Base-by-base conservation (phyloP, 495 filamentous ascomycete species). In the Aspergillus taichungensis region DNA sequence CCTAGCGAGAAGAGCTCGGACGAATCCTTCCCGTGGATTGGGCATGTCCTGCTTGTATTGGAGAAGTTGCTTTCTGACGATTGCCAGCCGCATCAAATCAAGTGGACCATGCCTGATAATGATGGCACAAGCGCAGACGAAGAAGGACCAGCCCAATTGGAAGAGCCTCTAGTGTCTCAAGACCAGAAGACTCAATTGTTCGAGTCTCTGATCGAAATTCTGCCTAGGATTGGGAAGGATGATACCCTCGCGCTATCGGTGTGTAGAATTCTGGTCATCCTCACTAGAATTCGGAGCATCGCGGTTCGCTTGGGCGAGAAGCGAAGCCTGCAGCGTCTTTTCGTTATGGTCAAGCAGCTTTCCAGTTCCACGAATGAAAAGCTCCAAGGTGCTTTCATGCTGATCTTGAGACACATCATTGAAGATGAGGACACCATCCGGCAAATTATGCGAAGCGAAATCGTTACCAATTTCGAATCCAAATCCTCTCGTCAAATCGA, bases 341-440 rank as follows among this genome's bases (percentile, higher is more conserved):
- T 99, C 61, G 77, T 95, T 12, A 94, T 95, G 85, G 78, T 94
- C 34, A 91, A 89, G 59, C 90, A 95, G 55, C 76, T 95, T 34
- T 84, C 87, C 14, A 86, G 83, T 24, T 74, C 78, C 24, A 83
- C 80, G 13, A 85, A 85, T 43, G 72, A 83, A 14, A 82, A 82
- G 40, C 73, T 97, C 5, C 87, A 85, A 54, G 82, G 83, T 51
- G 76, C 82, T 7, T 82, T 97, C 43, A 84, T 97, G 78, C 67
- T 94, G 14, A 82, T 97, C 37, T 69, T 99, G 38, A 80, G 94
- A 14, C 92, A 99, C 57, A 84, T 97, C 11, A 76, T 96, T 33
- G 92, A 99, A 64, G 94, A 99, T 54, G 88, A 92, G 42, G 79
- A 88, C 38, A 91, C 83, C 0, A 74, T 96, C 32, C 87, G 86